Evolutionary conservation across 352 stramenopile genomes (phyloP), one percentile per base, ranked within the genome.

Genomic region (Pythium scleroteichum): DNA sequence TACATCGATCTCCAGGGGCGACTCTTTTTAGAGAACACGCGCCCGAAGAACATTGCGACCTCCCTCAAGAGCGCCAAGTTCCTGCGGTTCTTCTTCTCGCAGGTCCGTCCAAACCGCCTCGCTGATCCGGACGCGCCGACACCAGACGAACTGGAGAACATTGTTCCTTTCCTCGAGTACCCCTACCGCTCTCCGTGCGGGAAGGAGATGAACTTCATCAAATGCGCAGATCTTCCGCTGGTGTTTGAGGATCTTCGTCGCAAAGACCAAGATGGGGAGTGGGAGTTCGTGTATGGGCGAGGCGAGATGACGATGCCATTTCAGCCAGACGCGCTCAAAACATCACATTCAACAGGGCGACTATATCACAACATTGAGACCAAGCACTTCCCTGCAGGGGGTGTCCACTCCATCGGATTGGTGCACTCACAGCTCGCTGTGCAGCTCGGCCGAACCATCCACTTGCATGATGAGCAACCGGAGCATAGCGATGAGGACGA

Each of bases 191-290:
- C 85, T 1, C 85, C 85, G 6, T 94, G 85, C 29, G 85, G 85
- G 20, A 87, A 87, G 38, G 85, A 94, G 62, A 91, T 89, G 75
- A 94, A 94, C 62, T 92, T 87, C 57, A 92, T 94, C 73, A 94
- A 94, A 66, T 90, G 78, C 65, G 82, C 85, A 7, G 85, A 94
- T 61, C 81, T 77, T 0, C 82, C 85, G 22, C 73, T 92, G 32
- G 85, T 94, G 52, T 85, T 92, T 52, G 76, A 90, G 19, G 80
- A 90, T 20, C 59, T 94, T 22, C 66, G 64, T 0, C 66, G 48
- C 2, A 55, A 64, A 29, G 65, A 69, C 1, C n/a, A 69, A 7
- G 57, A 38, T 10, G 52, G 27, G 26, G 35, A 35, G 23, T 85
- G 75, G 77, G 64, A 64, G 39, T 78, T 89, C 39, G 54, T 78